A percentile compares a stretch with the other conserved stretches of the same genome.
Conservation (phyloP, 2,329 filamentous ascomycete genomes). For the Neonectria neomacrospora region DNA sequence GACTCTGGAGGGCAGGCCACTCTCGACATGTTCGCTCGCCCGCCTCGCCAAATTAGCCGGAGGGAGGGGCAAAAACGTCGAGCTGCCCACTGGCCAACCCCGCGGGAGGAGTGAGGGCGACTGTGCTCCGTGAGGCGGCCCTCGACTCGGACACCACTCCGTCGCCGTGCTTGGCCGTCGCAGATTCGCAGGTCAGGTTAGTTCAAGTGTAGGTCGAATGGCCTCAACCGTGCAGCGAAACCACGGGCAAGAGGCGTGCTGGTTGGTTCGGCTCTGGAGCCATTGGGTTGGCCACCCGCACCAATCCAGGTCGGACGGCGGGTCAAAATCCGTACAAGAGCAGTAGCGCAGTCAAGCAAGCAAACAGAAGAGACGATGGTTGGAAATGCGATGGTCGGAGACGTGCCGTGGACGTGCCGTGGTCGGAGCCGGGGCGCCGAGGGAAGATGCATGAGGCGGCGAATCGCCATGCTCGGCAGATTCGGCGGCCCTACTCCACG, state of each 20-base stretch:
- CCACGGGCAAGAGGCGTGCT: conserved; percentile 12
- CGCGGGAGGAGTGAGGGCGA: conserved; percentile 6
- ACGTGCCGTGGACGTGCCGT: conserved; percentile 12
- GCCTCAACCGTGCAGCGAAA: conserved; percentile 8
- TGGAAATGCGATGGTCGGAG: conserved; percentile 11
- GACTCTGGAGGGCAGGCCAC: background rate
- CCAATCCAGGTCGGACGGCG: conserved; percentile 31
- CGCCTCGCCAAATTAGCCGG: conserved; percentile 29
- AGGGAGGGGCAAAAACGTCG: background rate
- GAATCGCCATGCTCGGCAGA: conserved; percentile 27
- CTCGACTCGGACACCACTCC: conserved; percentile 28
- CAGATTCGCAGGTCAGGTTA: background rate
- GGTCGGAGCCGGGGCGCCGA: conserved; percentile 19
- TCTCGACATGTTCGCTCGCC: background rate
- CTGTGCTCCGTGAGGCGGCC: conserved; percentile 15
- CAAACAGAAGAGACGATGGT: conserved; percentile 8
- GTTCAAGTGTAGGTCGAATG: conserved; percentile 12
- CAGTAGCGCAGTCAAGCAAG: background rate
- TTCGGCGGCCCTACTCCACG: conserved; percentile 27
- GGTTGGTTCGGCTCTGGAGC: conserved; percentile 31
- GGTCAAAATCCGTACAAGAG: conserved; percentile 16
- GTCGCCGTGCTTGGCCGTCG: conserved; percentile 9
- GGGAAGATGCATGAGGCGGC: conserved; percentile 5
- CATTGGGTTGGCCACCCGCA: conserved; percentile 28
- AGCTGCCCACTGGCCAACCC: conserved; percentile 5